Evolutionary conservation across 805 yeast genomes (phyloP).

Genomic region (Candida wancherniae): DNA sequence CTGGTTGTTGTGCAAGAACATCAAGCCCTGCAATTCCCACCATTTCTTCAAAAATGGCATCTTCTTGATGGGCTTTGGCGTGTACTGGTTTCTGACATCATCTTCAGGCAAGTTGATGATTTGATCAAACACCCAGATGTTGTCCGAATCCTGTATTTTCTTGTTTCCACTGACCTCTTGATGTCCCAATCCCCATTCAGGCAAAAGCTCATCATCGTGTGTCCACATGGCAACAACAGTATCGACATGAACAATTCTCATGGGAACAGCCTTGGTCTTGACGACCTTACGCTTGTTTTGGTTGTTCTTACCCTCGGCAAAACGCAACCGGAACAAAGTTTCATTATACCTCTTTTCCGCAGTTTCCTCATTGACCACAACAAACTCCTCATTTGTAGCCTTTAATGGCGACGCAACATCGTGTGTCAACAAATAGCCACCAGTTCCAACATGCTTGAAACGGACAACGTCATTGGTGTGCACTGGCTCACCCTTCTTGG

Average conservation of each 20-base stretch:
- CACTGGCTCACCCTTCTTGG: slow-evolving; percentile 33
- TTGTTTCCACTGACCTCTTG: slow-evolving; percentile 96
- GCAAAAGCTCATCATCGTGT: slow-evolving; percentile 73
- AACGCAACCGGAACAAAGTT: slow-evolving; percentile 73
- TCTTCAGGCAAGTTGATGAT: slow-evolving; percentile 51
- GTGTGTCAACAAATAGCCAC: slow-evolving; percentile 78
- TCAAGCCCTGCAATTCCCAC: slow-evolving; percentile 78
- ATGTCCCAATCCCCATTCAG: slow-evolving; percentile 93
- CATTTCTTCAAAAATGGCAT: slow-evolving; percentile 81
- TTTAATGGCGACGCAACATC: slow-evolving; percentile 93
- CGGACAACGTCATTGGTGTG: slow-evolving; percentile 71
- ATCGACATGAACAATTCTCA: slow-evolving; percentile 75
- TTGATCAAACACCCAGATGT: slow-evolving; percentile 71
- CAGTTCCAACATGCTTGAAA: slow-evolving; percentile 74
- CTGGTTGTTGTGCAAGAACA: slow-evolving; percentile 91
- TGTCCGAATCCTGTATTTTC: slow-evolving; percentile 60
- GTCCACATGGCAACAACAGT: slow-evolving; percentile 95
- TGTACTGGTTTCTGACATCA: slow-evolving; percentile 58
- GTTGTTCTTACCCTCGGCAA: slow-evolving; percentile 28
- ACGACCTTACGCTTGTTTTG: slow-evolving; percentile 48
- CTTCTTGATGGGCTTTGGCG: slow-evolving; percentile 57
- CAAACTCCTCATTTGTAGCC: slow-evolving; percentile 92
- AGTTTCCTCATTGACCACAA: slow-evolving; percentile 60
- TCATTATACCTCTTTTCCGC: slow-evolving; percentile 59
- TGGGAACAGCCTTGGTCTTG: slow-evolving; percentile 63